Percentiles rank a stretch among this genome's conserved stretches.
Conservation (phyloP, 441 rosid genomes). For the Gossypium laxum region DNA sequence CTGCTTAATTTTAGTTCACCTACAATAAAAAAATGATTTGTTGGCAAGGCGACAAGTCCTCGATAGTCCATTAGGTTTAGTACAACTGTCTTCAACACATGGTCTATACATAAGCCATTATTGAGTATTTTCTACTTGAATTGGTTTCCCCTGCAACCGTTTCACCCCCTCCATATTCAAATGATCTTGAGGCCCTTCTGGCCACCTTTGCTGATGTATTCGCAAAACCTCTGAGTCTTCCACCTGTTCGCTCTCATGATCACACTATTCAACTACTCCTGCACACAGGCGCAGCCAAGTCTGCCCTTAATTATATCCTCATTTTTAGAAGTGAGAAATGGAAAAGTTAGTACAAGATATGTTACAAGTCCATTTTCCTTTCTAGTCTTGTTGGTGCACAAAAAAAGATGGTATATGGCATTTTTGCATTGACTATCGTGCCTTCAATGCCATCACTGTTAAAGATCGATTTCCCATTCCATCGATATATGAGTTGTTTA, state of each 20-base stretch:
- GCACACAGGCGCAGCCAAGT: background rate
- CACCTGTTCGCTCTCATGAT: background rate
- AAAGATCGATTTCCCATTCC: background rate
- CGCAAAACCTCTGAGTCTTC: background rate
- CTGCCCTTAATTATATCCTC: background rate
- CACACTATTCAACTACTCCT: no score
- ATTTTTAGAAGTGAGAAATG: background rate
- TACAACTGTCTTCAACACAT: background rate
- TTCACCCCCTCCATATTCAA: background rate
- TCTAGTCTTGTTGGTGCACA: background rate
- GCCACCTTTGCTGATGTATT: background rate
- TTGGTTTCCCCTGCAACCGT: background rate
- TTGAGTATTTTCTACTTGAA: background rate
- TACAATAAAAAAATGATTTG: background rate
- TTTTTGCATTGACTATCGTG: no score
- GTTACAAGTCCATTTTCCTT: background rate
- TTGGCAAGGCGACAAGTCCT: background rate
- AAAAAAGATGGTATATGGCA: background rate
- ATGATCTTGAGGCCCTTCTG: background rate
- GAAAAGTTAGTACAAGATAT: background rate
- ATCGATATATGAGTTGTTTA: background rate
- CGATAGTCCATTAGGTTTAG: background rate
- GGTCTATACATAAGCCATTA: background rate
- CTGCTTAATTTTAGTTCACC: background rate
- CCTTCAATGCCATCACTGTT: background rate